Percentiles rank a stretch among this genome's conserved stretches.
Evolutionary conservation across 768 basidiomycete genomes (phyloP).

Genomic region (Calocera viscosa): DNA sequence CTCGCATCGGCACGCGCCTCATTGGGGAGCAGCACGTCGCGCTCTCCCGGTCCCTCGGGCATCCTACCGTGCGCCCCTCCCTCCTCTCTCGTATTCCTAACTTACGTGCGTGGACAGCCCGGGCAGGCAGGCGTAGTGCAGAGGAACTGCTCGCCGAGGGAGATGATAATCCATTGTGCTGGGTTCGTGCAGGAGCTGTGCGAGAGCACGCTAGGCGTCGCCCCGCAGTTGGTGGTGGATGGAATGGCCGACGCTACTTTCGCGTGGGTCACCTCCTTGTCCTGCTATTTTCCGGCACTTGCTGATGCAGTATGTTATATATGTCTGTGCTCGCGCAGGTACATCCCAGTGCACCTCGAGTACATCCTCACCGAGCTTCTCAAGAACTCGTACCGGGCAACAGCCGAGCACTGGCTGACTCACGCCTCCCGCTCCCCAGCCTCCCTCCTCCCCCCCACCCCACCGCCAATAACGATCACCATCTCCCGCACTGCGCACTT

Average conservation of each 20-base stretch:
- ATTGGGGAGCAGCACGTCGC: constrained; percentile 88
- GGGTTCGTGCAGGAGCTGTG: constrained; percentile 77
- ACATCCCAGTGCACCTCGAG: constrained; percentile 80
- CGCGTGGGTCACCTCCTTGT: constrained; percentile 57
- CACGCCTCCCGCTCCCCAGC: constrained; percentile 38
- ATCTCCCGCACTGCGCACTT: constrained; percentile 30
- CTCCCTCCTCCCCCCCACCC: constrained; percentile 58
- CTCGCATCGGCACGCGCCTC: constrained; percentile 73
- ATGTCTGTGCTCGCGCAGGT: constrained; percentile 40
- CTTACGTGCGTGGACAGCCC: neutral
- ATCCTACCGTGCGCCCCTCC: neutral
- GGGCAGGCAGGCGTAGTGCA: constrained; percentile 54
- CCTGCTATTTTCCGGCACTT: neutral
- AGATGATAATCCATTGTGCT: constrained; percentile 66
- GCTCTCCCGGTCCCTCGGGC: constrained; percentile 49
- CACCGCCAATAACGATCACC: constrained; percentile 19
- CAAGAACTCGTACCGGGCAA: constrained; percentile 84
- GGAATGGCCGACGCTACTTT: constrained; percentile 61
- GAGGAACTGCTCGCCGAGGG: constrained; percentile 52
- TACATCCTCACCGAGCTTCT: constrained; percentile 84
- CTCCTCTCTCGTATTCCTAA: constrained; percentile 6
- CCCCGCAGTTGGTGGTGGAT: constrained; percentile 55
- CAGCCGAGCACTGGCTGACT: constrained; percentile 53
- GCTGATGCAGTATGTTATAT: too few relatives aligned
- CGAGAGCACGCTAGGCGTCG: constrained; percentile 66